These are phyloP conservation scores for Alloascoidea africana DNA, from an alignment of 805 yeast species.

Conservation along the genomic window DNA sequence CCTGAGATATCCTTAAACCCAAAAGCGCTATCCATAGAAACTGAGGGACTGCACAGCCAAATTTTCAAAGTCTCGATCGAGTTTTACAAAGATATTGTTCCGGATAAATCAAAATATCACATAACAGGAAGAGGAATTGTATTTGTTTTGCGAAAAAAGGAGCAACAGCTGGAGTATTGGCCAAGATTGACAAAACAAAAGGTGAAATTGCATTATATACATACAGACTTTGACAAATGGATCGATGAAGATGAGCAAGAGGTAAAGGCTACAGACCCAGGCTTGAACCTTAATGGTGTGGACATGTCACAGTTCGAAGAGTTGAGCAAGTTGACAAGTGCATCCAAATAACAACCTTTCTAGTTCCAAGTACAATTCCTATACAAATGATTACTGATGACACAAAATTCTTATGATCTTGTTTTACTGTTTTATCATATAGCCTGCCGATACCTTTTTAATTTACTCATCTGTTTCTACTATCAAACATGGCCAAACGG, in stretches of 20 bases:
- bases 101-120: conserved; percentile 41
- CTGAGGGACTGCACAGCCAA: conserved; percentile 24
- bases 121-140: conserved; percentile 49
- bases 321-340: not conserved
- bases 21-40: conserved; percentile 35
- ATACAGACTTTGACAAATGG: conserved; percentile 96
- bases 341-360: not conserved
- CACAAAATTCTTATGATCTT: no score
- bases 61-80: conserved; percentile 54
- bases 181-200: conserved; percentile 88
- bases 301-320: not conserved
- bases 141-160: conserved; percentile 58
- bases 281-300: not conserved
- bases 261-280: not conserved
- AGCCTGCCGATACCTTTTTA: no score
- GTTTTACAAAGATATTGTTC: conserved; percentile 61
- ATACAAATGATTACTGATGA: not conserved
- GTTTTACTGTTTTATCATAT: no score
- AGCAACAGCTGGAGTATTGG: conserved; percentile 69
- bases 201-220: conserved; percentile 60
- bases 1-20: conserved; percentile 48
- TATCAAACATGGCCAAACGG: no score
- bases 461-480: no score
- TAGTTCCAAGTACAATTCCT: not conserved
- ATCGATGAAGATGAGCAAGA: conserved; percentile 98